These are phyloP conservation scores for Starmerella stellata DNA, from an alignment of 805 yeast genomes.

Conservation along the genomic window DNA sequence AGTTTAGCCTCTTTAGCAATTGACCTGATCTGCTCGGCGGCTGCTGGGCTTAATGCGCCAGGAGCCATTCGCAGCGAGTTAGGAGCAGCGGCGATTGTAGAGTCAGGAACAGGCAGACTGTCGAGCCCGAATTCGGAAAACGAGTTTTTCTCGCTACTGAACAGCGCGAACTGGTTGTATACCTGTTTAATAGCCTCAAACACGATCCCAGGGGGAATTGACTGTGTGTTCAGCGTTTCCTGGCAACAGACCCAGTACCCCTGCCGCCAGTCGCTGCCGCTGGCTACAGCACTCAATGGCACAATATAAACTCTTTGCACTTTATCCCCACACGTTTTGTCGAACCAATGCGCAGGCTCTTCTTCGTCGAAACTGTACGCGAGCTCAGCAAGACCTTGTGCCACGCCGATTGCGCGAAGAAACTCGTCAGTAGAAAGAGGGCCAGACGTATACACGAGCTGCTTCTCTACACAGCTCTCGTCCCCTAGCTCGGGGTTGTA, in stretches of 20 bases:
- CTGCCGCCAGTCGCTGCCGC: constrained; percentile 13
- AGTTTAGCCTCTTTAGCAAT: constrained; percentile 43
- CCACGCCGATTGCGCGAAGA: constrained; percentile 14
- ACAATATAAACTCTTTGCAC: constrained; percentile 3
- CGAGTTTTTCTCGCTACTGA: neutral
- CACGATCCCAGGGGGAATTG: constrained; percentile 6
- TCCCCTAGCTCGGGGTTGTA: constrained; percentile 17
- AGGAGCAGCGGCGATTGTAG: constrained; percentile 5
- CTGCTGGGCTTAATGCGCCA: constrained; percentile 47
- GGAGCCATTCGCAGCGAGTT: constrained; percentile 13
- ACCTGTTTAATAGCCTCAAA: constrained; percentile 4
- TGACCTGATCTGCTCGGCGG: constrained; percentile 52
- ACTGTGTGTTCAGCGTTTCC: neutral
- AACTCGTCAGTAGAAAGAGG: constrained; percentile 1
- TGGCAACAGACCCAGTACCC: constrained; percentile 16
- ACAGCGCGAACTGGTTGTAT: constrained; percentile 2
- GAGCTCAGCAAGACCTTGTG: constrained; percentile 17
- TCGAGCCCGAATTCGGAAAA: neutral
- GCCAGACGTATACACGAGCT: constrained; percentile 11
- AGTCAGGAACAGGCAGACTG: neutral
- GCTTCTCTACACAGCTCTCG: constrained; percentile 14
- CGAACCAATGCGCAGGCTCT: constrained; percentile 10
- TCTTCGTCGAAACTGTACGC: constrained; percentile 13
- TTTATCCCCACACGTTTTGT: constrained; percentile 1
- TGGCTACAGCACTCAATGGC: constrained; percentile 2